Percentiles rank a stretch among this genome's conserved stretches.
Evolutionary conservation across 805 yeast species (phyloP).

Genomic region (Hanseniaspora meyeri): DNA sequence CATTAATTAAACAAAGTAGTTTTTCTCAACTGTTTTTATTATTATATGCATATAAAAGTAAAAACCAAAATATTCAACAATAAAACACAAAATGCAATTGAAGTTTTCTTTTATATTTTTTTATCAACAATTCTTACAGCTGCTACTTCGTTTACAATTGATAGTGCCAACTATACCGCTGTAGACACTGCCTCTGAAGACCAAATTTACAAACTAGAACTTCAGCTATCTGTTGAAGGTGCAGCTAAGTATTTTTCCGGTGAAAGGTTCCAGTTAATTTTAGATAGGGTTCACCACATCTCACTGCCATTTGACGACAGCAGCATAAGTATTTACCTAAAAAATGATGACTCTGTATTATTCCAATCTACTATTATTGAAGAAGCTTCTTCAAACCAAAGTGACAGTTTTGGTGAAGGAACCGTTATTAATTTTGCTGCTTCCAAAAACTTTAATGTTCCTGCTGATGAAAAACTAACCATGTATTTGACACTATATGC

Average conservation of each 20-base stretch:
- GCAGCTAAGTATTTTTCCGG: background rate
- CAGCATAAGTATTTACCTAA: conserved; percentile 3
- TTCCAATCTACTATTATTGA: background rate
- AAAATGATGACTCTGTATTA: conserved; percentile 1
- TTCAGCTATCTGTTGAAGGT: background rate
- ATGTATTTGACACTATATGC: conserved; percentile 3
- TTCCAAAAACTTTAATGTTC: conserved; percentile 3
- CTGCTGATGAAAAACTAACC: conserved; percentile 1
- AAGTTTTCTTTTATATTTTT: background rate
- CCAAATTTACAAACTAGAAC: background rate
- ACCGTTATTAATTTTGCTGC: conserved; percentile 7
- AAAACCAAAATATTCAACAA: too few species aligned
- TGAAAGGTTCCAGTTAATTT: background rate
- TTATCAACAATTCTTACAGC: background rate
- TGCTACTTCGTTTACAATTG: conserved; percentile 3
- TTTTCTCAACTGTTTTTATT: too few species aligned
- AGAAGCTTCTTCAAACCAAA: background rate
- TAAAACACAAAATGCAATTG: background rate
- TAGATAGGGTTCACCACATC: conserved; percentile 8
- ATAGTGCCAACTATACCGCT: background rate
- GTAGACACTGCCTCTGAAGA: background rate
- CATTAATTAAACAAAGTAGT: too few species aligned
- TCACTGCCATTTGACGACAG: conserved; percentile 6
- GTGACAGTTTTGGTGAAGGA: conserved; percentile 2
- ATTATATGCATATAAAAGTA: too few species aligned